Evolutionary conservation across 768 basidiomycete species (phyloP).

Genomic region (Rhodosporidiobolus sp.): DNA sequence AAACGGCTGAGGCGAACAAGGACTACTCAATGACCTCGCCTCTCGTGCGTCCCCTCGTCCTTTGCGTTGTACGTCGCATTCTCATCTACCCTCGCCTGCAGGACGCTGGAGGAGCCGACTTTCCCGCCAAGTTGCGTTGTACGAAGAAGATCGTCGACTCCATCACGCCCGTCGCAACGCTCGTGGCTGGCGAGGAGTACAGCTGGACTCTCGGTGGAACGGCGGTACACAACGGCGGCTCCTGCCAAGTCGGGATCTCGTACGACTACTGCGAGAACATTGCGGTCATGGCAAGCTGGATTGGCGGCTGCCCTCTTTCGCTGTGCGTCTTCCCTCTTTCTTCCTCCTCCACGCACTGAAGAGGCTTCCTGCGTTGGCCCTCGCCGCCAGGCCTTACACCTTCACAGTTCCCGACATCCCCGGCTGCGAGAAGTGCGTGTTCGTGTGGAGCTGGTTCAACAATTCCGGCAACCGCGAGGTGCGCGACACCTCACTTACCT

Average conservation of each 20-base stretch:
- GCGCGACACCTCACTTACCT: neutral
- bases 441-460: conserved; percentile 26
- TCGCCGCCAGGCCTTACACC: conserved; percentile 29
- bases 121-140: conserved; percentile 1
- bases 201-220: conserved; percentile 16
- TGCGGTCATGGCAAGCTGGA: conserved; percentile 16
- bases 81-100: no score
- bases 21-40: conserved; percentile 32
- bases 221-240: conserved; percentile 23
- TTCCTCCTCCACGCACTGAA: no score
- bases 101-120: neutral
- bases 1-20: conserved; percentile 15
- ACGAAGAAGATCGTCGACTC: conserved; percentile 6
- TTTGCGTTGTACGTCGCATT: no score
- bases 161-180: conserved; percentile 10
- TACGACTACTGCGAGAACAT: conserved; percentile 7
- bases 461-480: conserved; percentile 3
- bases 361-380: no score
- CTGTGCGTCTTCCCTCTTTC: neutral
- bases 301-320: conserved; percentile 19
- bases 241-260: conserved; percentile 18
- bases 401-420: conserved; percentile 33
- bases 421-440: conserved; percentile 3
- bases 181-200: conserved; percentile 22
- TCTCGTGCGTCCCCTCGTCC: neutral